A percentile compares a stretch with the other conserved stretches of the same genome.
Evolutionary conservation across 2,329 filamentous ascomycete species (phyloP).

Genomic region (Rosellinia necatrix): DNA sequence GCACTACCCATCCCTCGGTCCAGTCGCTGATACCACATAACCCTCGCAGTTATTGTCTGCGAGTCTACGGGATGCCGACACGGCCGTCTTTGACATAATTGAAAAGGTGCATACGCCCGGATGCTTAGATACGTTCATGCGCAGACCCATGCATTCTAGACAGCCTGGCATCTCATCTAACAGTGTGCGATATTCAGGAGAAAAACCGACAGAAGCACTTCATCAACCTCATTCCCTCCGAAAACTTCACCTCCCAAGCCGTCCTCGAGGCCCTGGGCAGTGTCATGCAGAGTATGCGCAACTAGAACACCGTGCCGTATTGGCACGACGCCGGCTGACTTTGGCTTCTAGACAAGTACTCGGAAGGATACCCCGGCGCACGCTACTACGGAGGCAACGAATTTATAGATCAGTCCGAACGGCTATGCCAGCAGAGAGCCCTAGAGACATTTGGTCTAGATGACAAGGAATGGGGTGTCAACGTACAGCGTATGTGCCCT

Average conservation of each 20-base stretch:
- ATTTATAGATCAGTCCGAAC: constrained; percentile 89
- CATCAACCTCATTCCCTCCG: constrained; percentile 94
- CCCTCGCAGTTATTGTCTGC: constrained; percentile 72
- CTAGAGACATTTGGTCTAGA: constrained; percentile 85
- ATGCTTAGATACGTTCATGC: constrained; percentile 43
- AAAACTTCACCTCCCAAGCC: constrained; percentile 94
- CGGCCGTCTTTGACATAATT: constrained; percentile 84
- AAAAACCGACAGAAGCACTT: constrained; percentile 97
- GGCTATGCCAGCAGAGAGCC: constrained; percentile 87
- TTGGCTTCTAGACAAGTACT: constrained; percentile 80
- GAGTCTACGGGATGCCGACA: constrained; percentile 82
- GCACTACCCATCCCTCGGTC: not conserved
- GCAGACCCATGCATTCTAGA: not conserved
- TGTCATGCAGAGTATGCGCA: constrained; percentile 82
- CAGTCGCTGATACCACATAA: constrained; percentile 21
- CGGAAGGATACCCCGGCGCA: constrained; percentile 94
- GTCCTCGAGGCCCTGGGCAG: constrained; percentile 90
- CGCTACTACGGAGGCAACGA: constrained; percentile 97
- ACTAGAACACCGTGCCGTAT: not conserved
- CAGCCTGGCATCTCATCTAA: constrained; percentile 22
- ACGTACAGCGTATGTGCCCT: constrained; percentile 75
- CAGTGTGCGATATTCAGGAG: constrained; percentile 63
- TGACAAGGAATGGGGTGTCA: constrained; percentile 90
- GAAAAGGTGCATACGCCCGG: constrained; percentile 69
- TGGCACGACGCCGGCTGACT: constrained; percentile 1